Conservation (phyloP, 495 filamentous ascomycete species). For the Hypoxylon rickii region DNA sequence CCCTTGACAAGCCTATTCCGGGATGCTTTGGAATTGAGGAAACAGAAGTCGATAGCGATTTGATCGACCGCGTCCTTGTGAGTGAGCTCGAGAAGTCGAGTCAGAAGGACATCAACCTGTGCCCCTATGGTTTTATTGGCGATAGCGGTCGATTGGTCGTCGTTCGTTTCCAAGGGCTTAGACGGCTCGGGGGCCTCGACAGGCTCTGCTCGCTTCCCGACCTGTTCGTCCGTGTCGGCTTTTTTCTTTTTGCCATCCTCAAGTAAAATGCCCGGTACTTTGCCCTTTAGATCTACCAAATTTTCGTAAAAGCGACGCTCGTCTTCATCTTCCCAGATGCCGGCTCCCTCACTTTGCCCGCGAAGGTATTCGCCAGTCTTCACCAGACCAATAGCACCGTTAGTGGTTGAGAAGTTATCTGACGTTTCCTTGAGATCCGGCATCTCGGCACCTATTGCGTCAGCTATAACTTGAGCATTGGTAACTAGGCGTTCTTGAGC, state of each 20-base stretch:
- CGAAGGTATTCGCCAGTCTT: conserved; percentile 93
- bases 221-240: conserved; percentile 66
- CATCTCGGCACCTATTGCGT: conserved; percentile 91
- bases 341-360: conserved; percentile 87
- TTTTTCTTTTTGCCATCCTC: conserved; percentile 98
- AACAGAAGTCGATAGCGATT: conserved; percentile 93
- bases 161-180: conserved; percentile 55
- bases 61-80: conserved; percentile 91
- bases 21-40: conserved; percentile 97
- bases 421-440: conserved; percentile 87
- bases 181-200: conserved; percentile 56
- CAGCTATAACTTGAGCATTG: conserved; percentile 90
- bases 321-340: conserved; percentile 99
- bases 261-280: conserved; percentile 88
- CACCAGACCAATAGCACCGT: conserved; percentile 86
- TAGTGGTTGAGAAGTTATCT: conserved; percentile 61
- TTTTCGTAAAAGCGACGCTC: conserved; percentile 98
- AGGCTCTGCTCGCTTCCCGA: conserved; percentile 60
- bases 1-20: conserved; percentile 92
- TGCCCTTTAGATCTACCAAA: conserved; percentile 90
- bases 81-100: conserved; percentile 85
- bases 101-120: conserved; percentile 89
- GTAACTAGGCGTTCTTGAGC: conserved; percentile 86
- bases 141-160: conserved; percentile 91
- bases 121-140: conserved; percentile 97